phyloP scores from a whole-genome alignment of 106 monocot genomes.

The Vanilla planifolia region DNA sequence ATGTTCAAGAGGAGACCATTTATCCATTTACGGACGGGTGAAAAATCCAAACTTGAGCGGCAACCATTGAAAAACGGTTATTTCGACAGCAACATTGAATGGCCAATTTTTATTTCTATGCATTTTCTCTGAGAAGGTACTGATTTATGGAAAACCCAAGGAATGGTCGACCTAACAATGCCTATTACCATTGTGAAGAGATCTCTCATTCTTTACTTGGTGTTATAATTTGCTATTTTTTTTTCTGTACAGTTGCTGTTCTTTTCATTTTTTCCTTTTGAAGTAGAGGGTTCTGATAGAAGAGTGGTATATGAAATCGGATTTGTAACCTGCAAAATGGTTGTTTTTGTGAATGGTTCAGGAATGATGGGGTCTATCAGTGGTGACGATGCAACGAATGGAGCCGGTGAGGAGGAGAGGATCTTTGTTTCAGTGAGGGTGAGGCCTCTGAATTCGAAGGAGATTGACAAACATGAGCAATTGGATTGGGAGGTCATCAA shows the following conservation, averaged over 20 bases:
- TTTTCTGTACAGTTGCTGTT: background rate
- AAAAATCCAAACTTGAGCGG: background rate
- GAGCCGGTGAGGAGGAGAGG: conserved; percentile 39
- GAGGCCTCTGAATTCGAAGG: conserved; percentile 49
- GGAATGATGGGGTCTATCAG: conserved; percentile 16
- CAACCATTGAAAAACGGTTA: no score
- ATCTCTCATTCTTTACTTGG: background rate
- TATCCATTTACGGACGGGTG: no score
- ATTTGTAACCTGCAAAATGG: no score
- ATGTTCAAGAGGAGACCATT: no score
- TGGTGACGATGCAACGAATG: conserved; percentile 15
- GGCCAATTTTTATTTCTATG: no score
- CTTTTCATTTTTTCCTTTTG: background rate
- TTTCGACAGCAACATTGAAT: no score
- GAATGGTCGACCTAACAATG: no score
- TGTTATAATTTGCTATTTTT: background rate
- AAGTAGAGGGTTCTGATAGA: no score
- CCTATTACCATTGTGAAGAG: background rate
- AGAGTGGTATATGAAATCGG: background rate
- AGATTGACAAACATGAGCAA: conserved; percentile 36
- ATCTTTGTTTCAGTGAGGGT: conserved; percentile 65
- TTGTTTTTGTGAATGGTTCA: background rate
- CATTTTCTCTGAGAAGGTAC: no score
- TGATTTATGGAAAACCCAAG: no score
- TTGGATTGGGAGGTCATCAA: conserved; percentile 69